Conservation (phyloP, 2,329 filamentous ascomycete genomes). For the Aureobasidium vineae region DNA sequence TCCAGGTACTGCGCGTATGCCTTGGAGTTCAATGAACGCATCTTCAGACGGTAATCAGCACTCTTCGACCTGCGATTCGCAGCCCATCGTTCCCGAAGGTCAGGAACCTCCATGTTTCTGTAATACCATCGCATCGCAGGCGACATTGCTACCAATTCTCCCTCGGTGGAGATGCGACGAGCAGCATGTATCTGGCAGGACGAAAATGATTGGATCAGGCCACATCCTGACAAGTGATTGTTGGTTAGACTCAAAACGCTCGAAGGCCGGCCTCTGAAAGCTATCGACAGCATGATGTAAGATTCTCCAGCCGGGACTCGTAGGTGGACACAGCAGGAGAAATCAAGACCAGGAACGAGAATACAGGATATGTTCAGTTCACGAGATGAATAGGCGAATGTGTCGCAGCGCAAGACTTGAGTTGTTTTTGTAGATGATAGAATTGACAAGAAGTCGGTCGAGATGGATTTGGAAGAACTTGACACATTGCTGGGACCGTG, state of each 20-base stretch:
- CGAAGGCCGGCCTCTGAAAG: neutral
- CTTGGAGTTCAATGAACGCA: neutral
- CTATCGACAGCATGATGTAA: neutral
- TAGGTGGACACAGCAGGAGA: neutral
- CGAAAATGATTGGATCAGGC: neutral
- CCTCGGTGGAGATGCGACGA: neutral
- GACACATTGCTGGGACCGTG: neutral
- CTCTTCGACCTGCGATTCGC: neutral
- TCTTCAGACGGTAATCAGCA: neutral
- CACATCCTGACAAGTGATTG: neutral
- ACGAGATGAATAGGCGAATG: neutral
- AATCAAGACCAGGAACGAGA: neutral
- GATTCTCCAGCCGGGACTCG: neutral
- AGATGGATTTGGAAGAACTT: neutral
- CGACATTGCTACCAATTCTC: neutral
- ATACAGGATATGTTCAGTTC: neutral
- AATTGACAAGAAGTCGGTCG: neutral
- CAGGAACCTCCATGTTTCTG: neutral
- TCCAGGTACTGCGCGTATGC: no score
- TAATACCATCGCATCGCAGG: neutral
- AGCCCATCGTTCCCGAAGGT: neutral
- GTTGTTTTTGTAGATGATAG: neutral
- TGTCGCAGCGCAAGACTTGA: neutral
- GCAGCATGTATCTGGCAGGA: neutral
- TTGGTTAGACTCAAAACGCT: no score